A percentile compares a stretch with the other conserved stretches of the same genome.
These are phyloP conservation scores for Penicillium sp. DNA, from an alignment of 2,329 filamentous ascomycete genomes.

Conservation along the genomic window DNA sequence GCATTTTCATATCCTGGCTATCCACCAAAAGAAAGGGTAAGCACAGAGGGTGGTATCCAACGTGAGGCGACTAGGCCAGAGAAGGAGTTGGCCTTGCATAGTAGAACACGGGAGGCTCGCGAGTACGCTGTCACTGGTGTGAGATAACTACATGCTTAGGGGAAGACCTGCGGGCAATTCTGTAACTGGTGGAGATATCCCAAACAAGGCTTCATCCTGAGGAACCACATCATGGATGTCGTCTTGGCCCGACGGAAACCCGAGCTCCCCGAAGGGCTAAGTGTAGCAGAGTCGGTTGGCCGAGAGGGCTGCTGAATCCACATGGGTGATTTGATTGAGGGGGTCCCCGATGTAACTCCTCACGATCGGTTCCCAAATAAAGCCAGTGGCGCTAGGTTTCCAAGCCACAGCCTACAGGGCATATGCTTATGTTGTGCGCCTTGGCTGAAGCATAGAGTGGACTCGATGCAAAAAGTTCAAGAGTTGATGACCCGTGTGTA, in stretches of 20 bases:
- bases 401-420: not conserved
- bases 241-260: conserved; percentile 27
- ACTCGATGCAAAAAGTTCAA: not conserved
- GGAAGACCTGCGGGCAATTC: not conserved
- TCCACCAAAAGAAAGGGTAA: not conserved
- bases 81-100: not conserved
- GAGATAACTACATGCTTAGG: not conserved
- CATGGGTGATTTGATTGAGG: not conserved
- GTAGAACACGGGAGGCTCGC: not conserved
- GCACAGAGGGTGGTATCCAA: conserved; percentile 18
- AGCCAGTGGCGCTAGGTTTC: not conserved
- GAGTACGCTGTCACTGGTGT: conserved; percentile 2
- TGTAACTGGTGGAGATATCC: conserved; percentile 15
- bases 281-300: not conserved
- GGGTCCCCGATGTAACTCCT: conserved; percentile 2
- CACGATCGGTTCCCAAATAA: not conserved
- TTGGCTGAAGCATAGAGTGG: not conserved
- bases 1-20: not conserved
- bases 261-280: conserved; percentile 5
- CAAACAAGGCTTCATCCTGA: not conserved
- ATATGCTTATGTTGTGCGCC: not conserved
- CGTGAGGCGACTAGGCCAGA: not conserved
- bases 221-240: not conserved
- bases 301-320: not conserved
- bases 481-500: not conserved